phyloP scores from a whole-genome alignment of 306 rosid genomes.

The Castanopsis chinensis region DNA sequence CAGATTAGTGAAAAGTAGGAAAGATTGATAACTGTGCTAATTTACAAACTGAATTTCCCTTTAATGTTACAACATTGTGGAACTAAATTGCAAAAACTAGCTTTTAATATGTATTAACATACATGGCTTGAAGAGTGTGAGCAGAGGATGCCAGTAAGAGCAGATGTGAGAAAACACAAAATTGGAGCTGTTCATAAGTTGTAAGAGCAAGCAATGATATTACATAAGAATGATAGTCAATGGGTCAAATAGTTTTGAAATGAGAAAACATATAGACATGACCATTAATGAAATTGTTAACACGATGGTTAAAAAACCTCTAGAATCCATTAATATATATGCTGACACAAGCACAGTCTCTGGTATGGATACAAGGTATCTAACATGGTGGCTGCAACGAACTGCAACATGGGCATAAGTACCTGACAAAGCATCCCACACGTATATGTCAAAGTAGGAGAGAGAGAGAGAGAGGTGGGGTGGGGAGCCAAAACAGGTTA shows the following conservation, averaged over 20 bases:
- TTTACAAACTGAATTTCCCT: too few relatives aligned
- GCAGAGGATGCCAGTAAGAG: not conserved
- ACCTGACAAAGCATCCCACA: too few relatives aligned
- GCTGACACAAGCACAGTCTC: not conserved
- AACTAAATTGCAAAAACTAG: not conserved
- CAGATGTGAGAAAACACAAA: not conserved
- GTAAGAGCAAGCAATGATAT: not conserved
- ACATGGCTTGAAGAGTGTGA: not conserved
- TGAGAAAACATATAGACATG: not conserved
- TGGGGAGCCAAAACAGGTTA: too few relatives aligned
- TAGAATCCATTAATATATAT: not conserved
- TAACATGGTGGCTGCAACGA: too few relatives aligned
- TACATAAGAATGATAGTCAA: not conserved
- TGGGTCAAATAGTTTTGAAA: not conserved
- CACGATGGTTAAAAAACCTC: not conserved
- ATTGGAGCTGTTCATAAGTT: not conserved
- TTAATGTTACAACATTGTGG: too few relatives aligned
- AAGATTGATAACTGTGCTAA: not conserved
- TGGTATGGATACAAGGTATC: not conserved
- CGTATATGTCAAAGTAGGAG: too few relatives aligned
- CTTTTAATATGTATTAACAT: not conserved
- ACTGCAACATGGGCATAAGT: too few relatives aligned
- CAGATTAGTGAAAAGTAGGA: not conserved
- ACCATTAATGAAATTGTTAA: not conserved
- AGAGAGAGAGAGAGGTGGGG: too few relatives aligned